Base-by-base conservation (phyloP, 2,329 filamentous ascomycete genomes). In the Ascochyta koolunga region DNA sequence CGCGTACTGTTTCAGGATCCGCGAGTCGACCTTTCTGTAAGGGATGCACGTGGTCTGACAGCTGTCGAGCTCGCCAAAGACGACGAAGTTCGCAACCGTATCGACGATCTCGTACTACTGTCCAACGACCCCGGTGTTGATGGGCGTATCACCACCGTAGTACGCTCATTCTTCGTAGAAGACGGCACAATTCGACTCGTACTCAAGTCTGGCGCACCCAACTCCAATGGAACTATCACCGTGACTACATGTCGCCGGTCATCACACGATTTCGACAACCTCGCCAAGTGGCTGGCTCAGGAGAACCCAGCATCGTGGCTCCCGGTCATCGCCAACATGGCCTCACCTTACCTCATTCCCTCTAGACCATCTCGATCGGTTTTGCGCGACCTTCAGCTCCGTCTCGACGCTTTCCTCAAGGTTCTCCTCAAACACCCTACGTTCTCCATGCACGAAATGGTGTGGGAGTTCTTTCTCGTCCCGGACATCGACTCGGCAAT, bases 401-500 rank as follows among this genome's bases (percentile, higher is more conserved):
- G 89, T 15, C 86, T 96, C 18, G 91, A 99, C 74, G 89, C 86
- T 63, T 97, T 98, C 66, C 78, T 99, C 64, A 91, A 90, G 61
- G 91, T 92, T 16, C 83, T 99, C 59, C 82, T 99, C 22, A 82
- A 85, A 8, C 95, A 99, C 69, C 89, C 93, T 3, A 98, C 95
- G 0, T 97, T 99, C 70, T 85, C 91, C 0, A 96, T 91, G 0
- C 96, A 99, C 69, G 95, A 99, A 77, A 91, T 98, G 83, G 83
- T 99, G 2, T 99, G 95, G 96, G 95, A 99, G 67, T 99, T 99
- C 77, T 96, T 99, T 76, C 83, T 99, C 0, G 93, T 99, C 11
- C 95, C 95, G 1, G 95, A 99, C 64, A 86, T 99, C 43, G 91
- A 96, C 70, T 84, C 90, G 0, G 87, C 91, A 18, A 91, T 93